Base-by-base conservation (phyloP, 139 green algal species). In the Prasinococcaceae sp. region DNA sequence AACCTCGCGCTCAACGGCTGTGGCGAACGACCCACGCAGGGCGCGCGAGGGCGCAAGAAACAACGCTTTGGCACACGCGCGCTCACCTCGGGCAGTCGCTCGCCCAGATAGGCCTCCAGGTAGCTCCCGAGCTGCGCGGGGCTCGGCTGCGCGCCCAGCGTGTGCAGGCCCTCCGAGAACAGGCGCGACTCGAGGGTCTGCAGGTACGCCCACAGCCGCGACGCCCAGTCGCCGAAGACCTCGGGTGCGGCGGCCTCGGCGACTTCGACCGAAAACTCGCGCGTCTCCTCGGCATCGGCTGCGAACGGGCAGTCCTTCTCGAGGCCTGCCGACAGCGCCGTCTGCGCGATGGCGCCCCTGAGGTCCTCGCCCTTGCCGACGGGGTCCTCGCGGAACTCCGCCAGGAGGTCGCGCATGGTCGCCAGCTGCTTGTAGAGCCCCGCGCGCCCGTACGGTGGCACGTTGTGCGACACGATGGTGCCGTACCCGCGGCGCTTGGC, bases 381-480 rank as follows among this genome's bases (percentile, higher is more conserved):
- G 26, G 70, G 68, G 5, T 75, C 53, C 47, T 90, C 81, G 4
- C 87, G 55, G 51, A 80, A 89, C 59, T 96, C 86, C 2, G 35
- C 27, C 4, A 98, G 47, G 49, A 94, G 60, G 0, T 78, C 75
- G 30, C 78, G 76, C 3, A 96, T 70, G 16, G 74, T 63, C 6
- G 81, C 63, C 35, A 95, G 68, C 69, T 94, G 80, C 72, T 94
- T 94, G 77, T 98, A 98, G 48, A 98, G 78, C n/a, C 90, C 88
- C 30, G 80, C 75, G 3, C 79, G 64, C 24, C 86, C 90, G 64
- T 96, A 96, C 19, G 90, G 88, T 0, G 90, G 90, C 40, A 95
- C 86, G 58, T 95, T 95, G 77, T 98, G 82, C 0, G 60, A 82
- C 16, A 98, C 69, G 39, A 95, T 94, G 26, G 83, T 94, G 47